Evolutionary conservation across 73 alveolate genomes (phyloP).

Genomic region (Durusdinium trenchii): DNA sequence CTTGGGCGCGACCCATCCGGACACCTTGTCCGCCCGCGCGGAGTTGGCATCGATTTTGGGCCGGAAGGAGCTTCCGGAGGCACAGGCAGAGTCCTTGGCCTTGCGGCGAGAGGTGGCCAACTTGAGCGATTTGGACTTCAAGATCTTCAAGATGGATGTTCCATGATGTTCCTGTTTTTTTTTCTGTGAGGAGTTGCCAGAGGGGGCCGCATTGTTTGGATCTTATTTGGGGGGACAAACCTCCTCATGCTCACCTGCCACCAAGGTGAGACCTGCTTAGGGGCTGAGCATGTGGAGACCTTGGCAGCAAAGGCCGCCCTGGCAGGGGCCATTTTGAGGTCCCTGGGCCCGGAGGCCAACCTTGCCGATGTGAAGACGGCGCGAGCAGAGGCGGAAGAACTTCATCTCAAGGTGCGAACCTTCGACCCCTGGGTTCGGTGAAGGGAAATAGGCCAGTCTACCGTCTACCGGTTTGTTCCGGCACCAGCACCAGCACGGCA

Average conservation of each 20-base stretch:
- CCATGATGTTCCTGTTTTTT: no score
- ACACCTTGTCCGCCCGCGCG: conserved; percentile 66
- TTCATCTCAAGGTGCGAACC: conserved; percentile 49
- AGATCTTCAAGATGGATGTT: no score
- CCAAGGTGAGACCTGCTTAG: conserved; percentile 89
- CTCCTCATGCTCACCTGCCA: no score
- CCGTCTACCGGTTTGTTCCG: no score
- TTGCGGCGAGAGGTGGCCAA: conserved; percentile 68
- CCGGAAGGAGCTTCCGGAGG: conserved; percentile 68
- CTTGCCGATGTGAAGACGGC: conserved; percentile 40
- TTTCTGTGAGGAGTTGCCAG: no score
- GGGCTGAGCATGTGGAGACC: conserved; percentile 78
- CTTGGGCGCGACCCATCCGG: conserved; percentile 74
- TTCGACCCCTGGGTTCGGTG: no score
- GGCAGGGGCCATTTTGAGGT: conserved; percentile 69
- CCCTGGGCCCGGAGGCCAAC: conserved; percentile 62
- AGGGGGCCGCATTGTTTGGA: no score
- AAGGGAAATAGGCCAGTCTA: no score
- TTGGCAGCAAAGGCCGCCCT: conserved; percentile 91
- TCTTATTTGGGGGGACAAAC: no score
- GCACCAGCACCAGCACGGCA: no score
- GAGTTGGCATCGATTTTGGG: conserved; percentile 57
- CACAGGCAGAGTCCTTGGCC: conserved; percentile 61
- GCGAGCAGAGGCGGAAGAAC: conserved; percentile 48
- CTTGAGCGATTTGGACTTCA: no score